Evolutionary conservation across 2,329 filamentous ascomycete genomes (phyloP), one percentile per base, ranked within the genome.

Genomic region (Cephalotrichum gorgonifer): DNA sequence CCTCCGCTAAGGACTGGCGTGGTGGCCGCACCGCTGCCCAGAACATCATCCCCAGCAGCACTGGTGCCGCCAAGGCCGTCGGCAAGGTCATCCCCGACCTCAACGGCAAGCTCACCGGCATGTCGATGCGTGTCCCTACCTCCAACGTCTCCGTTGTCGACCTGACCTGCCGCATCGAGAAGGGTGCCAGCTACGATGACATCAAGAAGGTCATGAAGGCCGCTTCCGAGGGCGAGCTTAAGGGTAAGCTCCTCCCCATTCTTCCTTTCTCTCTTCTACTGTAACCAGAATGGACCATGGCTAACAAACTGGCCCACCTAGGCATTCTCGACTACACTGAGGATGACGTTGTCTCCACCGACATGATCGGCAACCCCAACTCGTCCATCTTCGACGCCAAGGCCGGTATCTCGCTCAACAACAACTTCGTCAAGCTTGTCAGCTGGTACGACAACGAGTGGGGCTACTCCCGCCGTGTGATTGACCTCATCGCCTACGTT

Each of bases 371-470:
- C 72, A 86, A 97, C 79, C 79, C 76, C 69, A 73, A 83, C 82
- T 96, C 90, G 59, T 96, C 90, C 76, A 95, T 97, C 81, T 96
- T 98, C 74, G 93, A 98, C 71, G 90, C 89, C 72, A 95, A 95
- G 86, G 93, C 93, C 54, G 93, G 93, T 81, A 97, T 98, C 74
- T 86, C 90, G 58, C 85, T 98, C 63, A 98, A 97, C 83, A 74
- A 89, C 65, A 90, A 96, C 84, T 97, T 97, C 71, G 83, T 95
- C 81, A 98, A 98, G 86, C 81, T 98, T 55, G 86, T 96, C 69
- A 84, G 84, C 64, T 97, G 91, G 93, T 95, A 95, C 76, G 89
- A 95, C 81, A 97, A 97, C 81, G 91, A 97, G 83, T 96, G 90
- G 89, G 93, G 90, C 66, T 97, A 98, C 86, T 94, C 87, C 72